Percentiles rank a stretch among this genome's conserved stretches.
Conservation (phyloP, 1,139 yeast species). For the Debaryomyces udenii region DNA sequence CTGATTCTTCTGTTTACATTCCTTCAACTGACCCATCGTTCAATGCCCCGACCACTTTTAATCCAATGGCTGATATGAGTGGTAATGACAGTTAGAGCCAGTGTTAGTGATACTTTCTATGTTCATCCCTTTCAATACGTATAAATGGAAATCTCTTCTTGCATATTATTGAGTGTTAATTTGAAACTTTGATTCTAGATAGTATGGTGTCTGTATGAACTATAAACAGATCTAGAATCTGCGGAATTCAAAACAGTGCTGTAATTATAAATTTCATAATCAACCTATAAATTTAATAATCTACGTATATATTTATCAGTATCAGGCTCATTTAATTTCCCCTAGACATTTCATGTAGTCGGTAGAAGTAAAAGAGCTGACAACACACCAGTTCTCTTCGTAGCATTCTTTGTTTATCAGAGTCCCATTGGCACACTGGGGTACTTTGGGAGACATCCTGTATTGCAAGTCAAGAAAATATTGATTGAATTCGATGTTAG, state of each 20-base stretch:
- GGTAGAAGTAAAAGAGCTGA: slow-evolving; percentile 17
- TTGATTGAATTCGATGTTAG: slow-evolving; percentile 47
- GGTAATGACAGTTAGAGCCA: slow-evolving; percentile 1
- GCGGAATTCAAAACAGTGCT: neutral
- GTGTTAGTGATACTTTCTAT: neutral
- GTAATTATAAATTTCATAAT: too few species aligned
- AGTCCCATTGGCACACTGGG: slow-evolving; percentile 44
- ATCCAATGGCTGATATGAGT: slow-evolving; percentile 18
- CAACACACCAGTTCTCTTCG: slow-evolving; percentile 46
- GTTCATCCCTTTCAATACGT: neutral
- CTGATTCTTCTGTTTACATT: slow-evolving; percentile 22
- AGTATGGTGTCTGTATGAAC: neutral
- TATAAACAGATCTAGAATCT: neutral
- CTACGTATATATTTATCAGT: too few species aligned
- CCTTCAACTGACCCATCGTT: slow-evolving; percentile 24
- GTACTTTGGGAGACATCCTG: slow-evolving; percentile 55
- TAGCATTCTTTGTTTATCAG: slow-evolving; percentile 38
- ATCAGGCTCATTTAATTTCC: neutral
- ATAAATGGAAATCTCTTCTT: neutral
- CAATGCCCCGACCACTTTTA: slow-evolving; percentile 21
- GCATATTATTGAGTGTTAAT: neutral
- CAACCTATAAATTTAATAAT: too few species aligned
- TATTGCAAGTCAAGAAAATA: slow-evolving; percentile 49
- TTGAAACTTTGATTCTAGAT: too few species aligned
- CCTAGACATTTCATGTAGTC: slow-evolving; percentile 20